Percentiles rank a stretch among this genome's conserved stretches.
These are phyloP conservation scores for Silene noctiflora DNA, from an alignment of 179 eudicot species.

Conservation along the genomic window DNA sequence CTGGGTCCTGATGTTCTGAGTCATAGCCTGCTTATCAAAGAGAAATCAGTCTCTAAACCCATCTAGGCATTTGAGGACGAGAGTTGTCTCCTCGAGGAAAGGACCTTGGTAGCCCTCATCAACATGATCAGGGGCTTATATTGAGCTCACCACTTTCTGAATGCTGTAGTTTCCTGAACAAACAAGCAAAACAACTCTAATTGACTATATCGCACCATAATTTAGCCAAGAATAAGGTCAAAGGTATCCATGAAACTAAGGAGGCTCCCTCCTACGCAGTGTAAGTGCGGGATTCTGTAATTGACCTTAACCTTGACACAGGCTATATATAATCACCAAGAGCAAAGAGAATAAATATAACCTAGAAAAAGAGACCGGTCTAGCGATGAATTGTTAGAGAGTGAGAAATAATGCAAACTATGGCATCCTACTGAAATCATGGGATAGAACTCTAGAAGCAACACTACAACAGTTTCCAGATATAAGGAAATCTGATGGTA, in stretches of 20 bases:
- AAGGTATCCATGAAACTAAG: too few species aligned
- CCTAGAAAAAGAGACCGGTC: too few species aligned
- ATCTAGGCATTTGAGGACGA: too few species aligned
- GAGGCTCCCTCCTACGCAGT: too few species aligned
- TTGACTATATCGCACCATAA: too few species aligned
- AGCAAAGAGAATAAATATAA: too few species aligned
- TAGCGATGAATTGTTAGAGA: too few species aligned
- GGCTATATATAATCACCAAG: too few species aligned
- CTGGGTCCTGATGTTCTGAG: conserved; percentile 32
- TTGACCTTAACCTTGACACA: too few species aligned
- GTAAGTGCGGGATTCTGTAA: too few species aligned
- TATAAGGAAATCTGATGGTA: background rate
- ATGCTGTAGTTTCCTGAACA: conserved; percentile 48
- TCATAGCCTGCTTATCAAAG: conserved; percentile 49
- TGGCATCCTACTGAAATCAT: background rate
- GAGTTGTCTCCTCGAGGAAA: too few species aligned
- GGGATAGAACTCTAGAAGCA: background rate
- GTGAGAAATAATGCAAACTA: background rate
- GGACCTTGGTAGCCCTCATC: conserved; percentile 43
- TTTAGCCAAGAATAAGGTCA: too few species aligned
- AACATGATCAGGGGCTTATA: conserved; percentile 45
- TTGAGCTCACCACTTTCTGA: conserved; percentile 46
- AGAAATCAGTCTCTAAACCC: conserved; percentile 34
- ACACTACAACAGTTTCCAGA: background rate
- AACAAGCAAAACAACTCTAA: background rate